These are phyloP conservation scores for Agastache rugosa DNA, from an alignment of 257 asterid genomes.

Conservation along the genomic window DNA sequence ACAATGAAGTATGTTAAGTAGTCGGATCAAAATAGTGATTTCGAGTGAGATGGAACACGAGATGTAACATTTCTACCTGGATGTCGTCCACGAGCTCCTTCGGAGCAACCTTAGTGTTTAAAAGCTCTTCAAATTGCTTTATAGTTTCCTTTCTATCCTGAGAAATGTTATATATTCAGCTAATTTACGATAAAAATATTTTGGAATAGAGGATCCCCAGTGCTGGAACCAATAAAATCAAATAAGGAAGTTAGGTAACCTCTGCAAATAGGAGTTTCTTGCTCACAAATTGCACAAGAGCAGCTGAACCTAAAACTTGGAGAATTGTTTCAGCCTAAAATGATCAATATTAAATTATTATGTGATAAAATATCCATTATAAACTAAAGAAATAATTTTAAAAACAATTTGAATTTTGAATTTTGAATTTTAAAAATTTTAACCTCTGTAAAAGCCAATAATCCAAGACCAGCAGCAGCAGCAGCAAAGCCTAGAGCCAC, in stretches of 20 bases:
- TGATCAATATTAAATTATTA: slow-evolving; percentile 11
- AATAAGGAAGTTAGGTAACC: slow-evolving; percentile 44
- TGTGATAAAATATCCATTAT: not conserved
- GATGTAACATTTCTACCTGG: slow-evolving; percentile 46
- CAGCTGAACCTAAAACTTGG: slow-evolving; percentile 86
- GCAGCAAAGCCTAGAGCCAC: slow-evolving; percentile 62
- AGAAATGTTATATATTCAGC: not conserved
- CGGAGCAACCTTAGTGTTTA: slow-evolving; percentile 71
- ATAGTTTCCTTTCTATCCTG: slow-evolving; percentile 80
- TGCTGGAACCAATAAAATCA: not conserved
- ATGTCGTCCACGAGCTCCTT: slow-evolving; percentile 78
- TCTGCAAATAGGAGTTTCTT: slow-evolving; percentile 86
- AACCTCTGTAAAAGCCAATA: slow-evolving; percentile 87
- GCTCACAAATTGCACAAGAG: slow-evolving; percentile 73
- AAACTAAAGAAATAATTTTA: not conserved
- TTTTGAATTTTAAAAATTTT: not conserved
- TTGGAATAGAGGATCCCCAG: not conserved
- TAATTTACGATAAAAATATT: not conserved
- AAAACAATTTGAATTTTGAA: not conserved
- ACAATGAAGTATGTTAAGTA: not conserved
- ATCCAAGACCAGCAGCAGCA: slow-evolving; percentile 79
- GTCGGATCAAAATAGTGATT: not conserved
- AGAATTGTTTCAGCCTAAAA: slow-evolving; percentile 79
- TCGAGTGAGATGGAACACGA: not conserved
- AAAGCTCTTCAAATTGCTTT: slow-evolving; percentile 60